Percentiles rank a stretch among this genome's conserved stretches.
These are phyloP conservation scores for Fonsecaea monophora DNA, from an alignment of 2,329 filamentous ascomycete genomes.

Conservation along the genomic window DNA sequence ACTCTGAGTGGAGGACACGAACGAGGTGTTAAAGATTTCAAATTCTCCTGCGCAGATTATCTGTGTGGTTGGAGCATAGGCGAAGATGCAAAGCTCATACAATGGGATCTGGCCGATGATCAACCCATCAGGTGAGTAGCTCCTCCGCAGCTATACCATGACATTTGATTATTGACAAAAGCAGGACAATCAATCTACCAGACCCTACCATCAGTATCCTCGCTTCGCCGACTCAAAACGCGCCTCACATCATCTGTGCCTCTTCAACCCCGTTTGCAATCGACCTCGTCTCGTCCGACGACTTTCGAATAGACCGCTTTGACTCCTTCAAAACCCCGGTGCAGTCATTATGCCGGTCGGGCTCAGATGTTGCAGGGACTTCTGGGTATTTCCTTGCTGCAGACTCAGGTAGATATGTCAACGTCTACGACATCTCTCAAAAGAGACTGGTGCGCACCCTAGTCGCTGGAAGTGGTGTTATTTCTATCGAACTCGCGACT, in stretches of 20 bases:
- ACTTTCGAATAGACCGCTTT: slow-evolving; percentile 50
- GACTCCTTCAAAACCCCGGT: slow-evolving; percentile 59
- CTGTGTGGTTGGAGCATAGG: slow-evolving; percentile 62
- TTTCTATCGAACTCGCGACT: slow-evolving; percentile 47
- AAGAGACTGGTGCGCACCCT: slow-evolving; percentile 55
- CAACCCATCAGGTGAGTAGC: slow-evolving; percentile 52
- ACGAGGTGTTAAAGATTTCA: slow-evolving; percentile 58
- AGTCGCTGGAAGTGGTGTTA: slow-evolving; percentile 57
- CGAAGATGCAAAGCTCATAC: slow-evolving; percentile 59
- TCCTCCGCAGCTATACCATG: neutral
- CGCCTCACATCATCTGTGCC: slow-evolving; percentile 56
- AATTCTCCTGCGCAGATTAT: slow-evolving; percentile 58
- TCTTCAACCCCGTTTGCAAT: slow-evolving; percentile 58
- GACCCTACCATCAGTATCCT: slow-evolving; percentile 51
- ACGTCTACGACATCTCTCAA: slow-evolving; percentile 54
- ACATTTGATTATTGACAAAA: slow-evolving; percentile 16
- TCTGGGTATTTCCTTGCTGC: slow-evolving; percentile 55
- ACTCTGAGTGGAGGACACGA: slow-evolving; percentile 55
- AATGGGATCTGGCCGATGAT: slow-evolving; percentile 58
- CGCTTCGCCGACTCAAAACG: slow-evolving; percentile 50
- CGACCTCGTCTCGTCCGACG: slow-evolving; percentile 48
- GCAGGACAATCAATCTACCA: slow-evolving; percentile 54
- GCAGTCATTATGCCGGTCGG: slow-evolving; percentile 55
- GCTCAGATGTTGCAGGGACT: slow-evolving; percentile 41
- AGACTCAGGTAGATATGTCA: slow-evolving; percentile 59